phyloP scores from a whole-genome alignment of 2,329 filamentous ascomycete genomes.

The Paraphaeosphaeria sporulosa region DNA sequence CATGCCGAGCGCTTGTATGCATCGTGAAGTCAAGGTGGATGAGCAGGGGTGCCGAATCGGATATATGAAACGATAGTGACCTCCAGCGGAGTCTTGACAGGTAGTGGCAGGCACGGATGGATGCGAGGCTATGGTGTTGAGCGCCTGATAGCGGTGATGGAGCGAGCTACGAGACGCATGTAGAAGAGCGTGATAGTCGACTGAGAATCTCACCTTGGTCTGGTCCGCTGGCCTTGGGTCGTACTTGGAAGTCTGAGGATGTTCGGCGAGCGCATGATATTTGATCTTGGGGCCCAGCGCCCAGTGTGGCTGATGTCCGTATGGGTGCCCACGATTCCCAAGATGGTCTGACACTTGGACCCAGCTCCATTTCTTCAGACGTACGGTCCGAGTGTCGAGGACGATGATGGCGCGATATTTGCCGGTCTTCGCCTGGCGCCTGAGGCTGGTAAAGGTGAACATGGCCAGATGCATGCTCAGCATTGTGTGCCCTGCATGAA shows the following conservation, averaged over 20 bases:
- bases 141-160: neutral
- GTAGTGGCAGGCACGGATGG: neutral
- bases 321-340: neutral
- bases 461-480: neutral
- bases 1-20: neutral
- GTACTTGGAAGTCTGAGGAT: neutral
- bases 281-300: neutral
- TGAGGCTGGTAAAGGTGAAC: neutral
- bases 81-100: conserved; percentile 1
- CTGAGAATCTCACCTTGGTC: neutral
- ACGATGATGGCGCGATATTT: neutral
- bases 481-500: neutral
- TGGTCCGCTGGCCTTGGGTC: neutral
- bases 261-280: neutral
- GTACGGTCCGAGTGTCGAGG: neutral
- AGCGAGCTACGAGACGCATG: conserved; percentile 1
- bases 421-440: neutral
- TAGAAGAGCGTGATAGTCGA: neutral
- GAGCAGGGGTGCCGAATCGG: neutral
- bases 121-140: neutral
- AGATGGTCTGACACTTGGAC: neutral
- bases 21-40: neutral
- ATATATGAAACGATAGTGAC: conserved; percentile 8
- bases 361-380: conserved; percentile 2
- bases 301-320: conserved; percentile 1